phyloP scores from a whole-genome alignment of 2,329 filamentous ascomycete species.

The Fusarium secorum region DNA sequence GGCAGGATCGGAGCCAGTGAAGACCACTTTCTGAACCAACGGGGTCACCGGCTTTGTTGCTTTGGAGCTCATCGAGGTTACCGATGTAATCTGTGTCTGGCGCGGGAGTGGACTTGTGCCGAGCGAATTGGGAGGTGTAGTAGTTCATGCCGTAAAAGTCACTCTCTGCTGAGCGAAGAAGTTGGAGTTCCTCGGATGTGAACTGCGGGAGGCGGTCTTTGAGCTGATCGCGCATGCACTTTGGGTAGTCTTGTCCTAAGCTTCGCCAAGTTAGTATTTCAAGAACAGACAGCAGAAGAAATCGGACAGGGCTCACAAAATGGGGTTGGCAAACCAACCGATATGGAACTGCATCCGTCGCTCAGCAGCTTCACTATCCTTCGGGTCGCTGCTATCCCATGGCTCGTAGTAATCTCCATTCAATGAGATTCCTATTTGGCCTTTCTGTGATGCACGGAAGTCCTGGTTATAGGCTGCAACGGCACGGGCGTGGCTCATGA shows the following conservation, averaged over 20 bases:
- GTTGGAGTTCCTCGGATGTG: slow-evolving; percentile 37
- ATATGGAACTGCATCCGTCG: slow-evolving; percentile 50
- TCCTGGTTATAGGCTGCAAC: slow-evolving; percentile 46
- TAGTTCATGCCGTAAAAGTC: slow-evolving; percentile 35
- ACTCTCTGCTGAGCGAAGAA: slow-evolving; percentile 37
- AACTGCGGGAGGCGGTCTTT: slow-evolving; percentile 44
- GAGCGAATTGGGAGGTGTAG: slow-evolving; percentile 29
- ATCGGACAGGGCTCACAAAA: slow-evolving; percentile 37
- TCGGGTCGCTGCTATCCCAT: slow-evolving; percentile 40
- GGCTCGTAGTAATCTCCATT: slow-evolving; percentile 52
- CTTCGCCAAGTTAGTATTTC: neutral
- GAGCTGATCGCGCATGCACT: slow-evolving; percentile 48
- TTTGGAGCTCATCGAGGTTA: slow-evolving; percentile 17
- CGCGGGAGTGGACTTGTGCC: neutral
- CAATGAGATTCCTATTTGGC: slow-evolving; percentile 47
- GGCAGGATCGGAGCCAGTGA: slow-evolving; percentile 23
- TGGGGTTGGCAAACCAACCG: slow-evolving; percentile 51
- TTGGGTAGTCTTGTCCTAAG: slow-evolving; percentile 46
- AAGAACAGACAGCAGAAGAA: neutral
- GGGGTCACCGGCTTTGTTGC: neutral
- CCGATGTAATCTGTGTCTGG: slow-evolving; percentile 14
- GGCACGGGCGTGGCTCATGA: slow-evolving; percentile 48
- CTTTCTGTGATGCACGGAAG: slow-evolving; percentile 42
- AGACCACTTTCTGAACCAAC: slow-evolving; percentile 16
- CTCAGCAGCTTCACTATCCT: slow-evolving; percentile 45